Evolutionary conservation across 306 rosid species (phyloP).

Genomic region (Styphnolobium japonicum): DNA sequence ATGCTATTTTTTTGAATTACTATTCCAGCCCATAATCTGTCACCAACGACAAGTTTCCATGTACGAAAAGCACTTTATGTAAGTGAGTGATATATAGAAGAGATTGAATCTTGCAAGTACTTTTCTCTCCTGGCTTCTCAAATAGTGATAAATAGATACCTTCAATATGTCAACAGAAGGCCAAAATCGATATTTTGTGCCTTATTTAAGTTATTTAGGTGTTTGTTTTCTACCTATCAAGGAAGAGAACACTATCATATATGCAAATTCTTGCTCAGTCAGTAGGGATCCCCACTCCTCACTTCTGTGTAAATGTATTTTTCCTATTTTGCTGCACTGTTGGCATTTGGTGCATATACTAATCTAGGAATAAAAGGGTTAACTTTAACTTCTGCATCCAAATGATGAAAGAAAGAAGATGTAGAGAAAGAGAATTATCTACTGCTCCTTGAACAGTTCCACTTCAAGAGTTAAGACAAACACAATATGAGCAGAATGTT

Average conservation of each 20-base stretch:
- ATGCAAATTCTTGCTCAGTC: background rate
- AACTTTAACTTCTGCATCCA: background rate
- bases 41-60: background rate
- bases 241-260: background rate
- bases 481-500: background rate
- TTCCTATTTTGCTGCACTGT: background rate
- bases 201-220: background rate
- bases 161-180: background rate
- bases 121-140: background rate
- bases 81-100: too few relatives aligned
- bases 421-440: background rate
- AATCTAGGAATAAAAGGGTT: background rate
- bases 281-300: background rate
- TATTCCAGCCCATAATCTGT: background rate
- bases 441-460: background rate
- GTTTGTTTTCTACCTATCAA: background rate
- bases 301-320: background rate
- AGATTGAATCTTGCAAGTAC: background rate
- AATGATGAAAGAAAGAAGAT: constrained; percentile 42
- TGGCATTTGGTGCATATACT: background rate
- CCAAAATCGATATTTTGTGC: background rate
- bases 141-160: background rate
- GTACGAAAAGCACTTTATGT: background rate
- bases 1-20: background rate
- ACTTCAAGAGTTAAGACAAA: background rate